Base-by-base conservation (phyloP, 768 basidiomycete species). In the Pholiota molesta region DNA sequence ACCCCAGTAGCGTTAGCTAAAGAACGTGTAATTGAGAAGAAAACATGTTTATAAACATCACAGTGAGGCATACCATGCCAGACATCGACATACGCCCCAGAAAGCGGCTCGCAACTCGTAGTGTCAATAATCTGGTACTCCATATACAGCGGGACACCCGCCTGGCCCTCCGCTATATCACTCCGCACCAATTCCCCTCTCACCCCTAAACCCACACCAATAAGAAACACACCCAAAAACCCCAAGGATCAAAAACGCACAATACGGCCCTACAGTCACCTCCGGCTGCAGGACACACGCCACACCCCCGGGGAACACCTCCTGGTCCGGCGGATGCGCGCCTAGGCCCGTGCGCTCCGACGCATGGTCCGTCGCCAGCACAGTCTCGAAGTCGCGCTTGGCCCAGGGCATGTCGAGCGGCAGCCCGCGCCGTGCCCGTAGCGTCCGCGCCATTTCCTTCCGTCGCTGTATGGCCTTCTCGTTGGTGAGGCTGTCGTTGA, bases 231-330 rank as follows among this genome's bases (percentile, higher is more conserved):
- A 26, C 4, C 26, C 26, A 26, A 26, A 26, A 26, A 26, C 26
- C 4, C 26, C 1, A 13, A 26, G 3, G 3, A 21, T 23, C 37
- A 40, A 2, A 13, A 8, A 53, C 52, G 8, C 39, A 60, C 59
- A 53, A 39, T 60, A 60, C 9, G 59, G 59, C 1, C 52, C 59
- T 5, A 40, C 40, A 14, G 52, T 60, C 8, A 45, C 52, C 28
- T 60, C 59, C 5, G 59, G 52, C 52, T 60, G 59, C n/a, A 60
- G 11, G 4, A 60, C 52, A 17, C 59, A 60, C 5, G 9, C 31
- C 7, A 53, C 16, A n/a, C n/a, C 1, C 13, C 59, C 51, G 1
- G 23, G 14, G 26, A 59, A 59, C n/a, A 59, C 6, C 7, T 53
- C 51, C 2, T 2, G 39, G 33, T 49, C 52, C 8, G 31, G 11